Base-by-base conservation (phyloP, 805 yeast genomes). In the Spathaspora sp. region DNA sequence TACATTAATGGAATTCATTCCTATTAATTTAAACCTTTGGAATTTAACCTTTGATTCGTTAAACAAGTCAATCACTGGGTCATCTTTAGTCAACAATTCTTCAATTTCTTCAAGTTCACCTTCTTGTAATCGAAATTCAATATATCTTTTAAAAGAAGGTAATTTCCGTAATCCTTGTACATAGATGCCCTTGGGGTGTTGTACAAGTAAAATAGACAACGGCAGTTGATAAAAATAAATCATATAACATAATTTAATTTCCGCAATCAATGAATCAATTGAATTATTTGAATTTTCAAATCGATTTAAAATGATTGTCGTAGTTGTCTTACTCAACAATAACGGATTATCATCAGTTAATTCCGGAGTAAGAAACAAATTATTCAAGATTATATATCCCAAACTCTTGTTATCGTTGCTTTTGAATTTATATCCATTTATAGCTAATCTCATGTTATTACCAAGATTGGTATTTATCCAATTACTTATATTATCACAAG, bases 181-280 rank as follows among this genome's bases (percentile, higher is more conserved):
- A 47, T 67, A 64, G 32, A 60, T 52, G 1, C 42, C 32, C 14
- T 31, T 10, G 17, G 47, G 42, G 17, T 51, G 45, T 40, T 61
- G 57, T 7, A 59, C 52, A 1, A 60, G 48, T 50, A 71, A 52
- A 1, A 60, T 53, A 11, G 72, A 58, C 17, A 67, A 61, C 11
- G 72, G 72, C 63, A 66, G 69, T 59, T 64, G 75, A 56, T 72
- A 73, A 55, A 69, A 74, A 52, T 70, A 68, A 19, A 69, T 69
- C 75, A 73, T 70, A 54, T 69, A 67, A 43, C 68, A 55, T 42
- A 74, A 52, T 49, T 70, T 70, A 42, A 74, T 60, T 52, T 71
- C 73, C 3, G 73, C 61, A 14, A 72, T 63, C 46, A 74, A 60
- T 32, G 66, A 59, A 53, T 74, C 78, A 46, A 74, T 70, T 11